Conservation (phyloP, 2,329 filamentous ascomycete genomes). For the Metarhizium album region DNA sequence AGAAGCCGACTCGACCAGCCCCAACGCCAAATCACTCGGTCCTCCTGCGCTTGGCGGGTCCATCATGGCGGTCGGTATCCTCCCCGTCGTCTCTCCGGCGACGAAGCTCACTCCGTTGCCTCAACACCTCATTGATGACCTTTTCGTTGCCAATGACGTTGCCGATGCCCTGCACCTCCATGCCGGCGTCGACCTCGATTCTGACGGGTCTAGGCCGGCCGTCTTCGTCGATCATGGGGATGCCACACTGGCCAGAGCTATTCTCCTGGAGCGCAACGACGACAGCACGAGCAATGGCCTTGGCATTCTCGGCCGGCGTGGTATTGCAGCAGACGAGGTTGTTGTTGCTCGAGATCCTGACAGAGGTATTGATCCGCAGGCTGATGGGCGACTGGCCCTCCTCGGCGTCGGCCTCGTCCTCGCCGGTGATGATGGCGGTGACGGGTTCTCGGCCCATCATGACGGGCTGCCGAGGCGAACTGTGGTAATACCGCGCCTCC, state of each 20-base stretch:
- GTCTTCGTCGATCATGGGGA: slow-evolving; percentile 36
- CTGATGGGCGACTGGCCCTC: slow-evolving; percentile 28
- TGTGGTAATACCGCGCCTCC: neutral
- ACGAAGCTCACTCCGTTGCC: slow-evolving; percentile 10
- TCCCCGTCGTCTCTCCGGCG: slow-evolving; percentile 12
- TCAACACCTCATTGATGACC: slow-evolving; percentile 18
- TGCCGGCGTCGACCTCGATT: slow-evolving; percentile 33
- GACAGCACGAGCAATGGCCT: slow-evolving; percentile 32
- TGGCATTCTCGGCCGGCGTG: slow-evolving; percentile 28
- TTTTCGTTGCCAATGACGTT: slow-evolving; percentile 32
- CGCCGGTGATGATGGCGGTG: slow-evolving; percentile 11
- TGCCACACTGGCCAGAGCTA: slow-evolving; percentile 25
- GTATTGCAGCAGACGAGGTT: slow-evolving; percentile 36
- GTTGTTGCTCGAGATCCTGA: slow-evolving; percentile 34
- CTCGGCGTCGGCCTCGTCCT: slow-evolving; percentile 7
- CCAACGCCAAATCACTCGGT: neutral
- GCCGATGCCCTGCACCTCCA: slow-evolving; percentile 31
- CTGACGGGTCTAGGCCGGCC: slow-evolving; percentile 30
- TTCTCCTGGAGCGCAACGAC: slow-evolving; percentile 33
- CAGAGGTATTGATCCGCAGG: slow-evolving; percentile 36
- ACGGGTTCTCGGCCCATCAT: neutral
- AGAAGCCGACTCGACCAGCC: neutral
- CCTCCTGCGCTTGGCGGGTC: slow-evolving; percentile 3
- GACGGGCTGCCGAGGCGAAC: neutral
- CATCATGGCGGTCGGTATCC: slow-evolving; percentile 10